Evolutionary conservation across 2,329 filamentous ascomycete species (phyloP), one percentile per base, ranked within the genome.

Genomic region (Arthrobotrys entomopaga): DNA sequence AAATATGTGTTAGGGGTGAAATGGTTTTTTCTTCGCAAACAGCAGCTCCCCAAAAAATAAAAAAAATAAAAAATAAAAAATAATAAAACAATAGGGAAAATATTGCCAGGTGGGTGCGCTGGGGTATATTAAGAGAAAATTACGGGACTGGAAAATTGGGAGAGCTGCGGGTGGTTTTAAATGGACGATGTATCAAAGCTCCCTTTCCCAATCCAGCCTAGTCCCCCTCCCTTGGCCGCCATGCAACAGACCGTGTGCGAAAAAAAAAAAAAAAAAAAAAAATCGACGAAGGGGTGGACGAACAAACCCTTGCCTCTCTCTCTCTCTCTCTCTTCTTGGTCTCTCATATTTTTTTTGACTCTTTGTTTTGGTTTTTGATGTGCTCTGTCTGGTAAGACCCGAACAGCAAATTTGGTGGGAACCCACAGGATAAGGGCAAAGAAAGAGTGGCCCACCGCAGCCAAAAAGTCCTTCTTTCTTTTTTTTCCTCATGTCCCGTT

Each of bases 351-450:
- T 34, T 63, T 20, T 20, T 19, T 20, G 16, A 19, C 61, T 61
- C 58, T 65, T 61, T 74, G 49, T 74, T 65, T 67, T 66, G 43
- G 38, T 74, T 74, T 66, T 66, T 46, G 50, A 38, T 56, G 57
- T 38, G 54, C n/a, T n/a, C n/a, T n/a, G n/a, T n/a, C n/a, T 56
- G 57, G 64, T 63, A 60, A 60, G 67, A 67, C 67, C 67, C 52
- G 38, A 60, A 49, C 57, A 64, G 69, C 65, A 54, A 75, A 71
- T 69, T 59, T 65, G 74, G 49, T 76, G 75, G 77, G 78, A 79
- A 78, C 77, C 78, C 66, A 69, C 78, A 77, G 79, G 77, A 79
- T 77, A 57, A 80, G 79, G 77, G 79, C 79, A 79, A 80, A 80
- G n/a, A 80, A 79, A 81, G 52, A 78, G 61, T 52, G 59, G 56